These are phyloP conservation scores for Penicillium sp. DNA, from an alignment of 2,329 filamentous ascomycete species.

Conservation along the genomic window DNA sequence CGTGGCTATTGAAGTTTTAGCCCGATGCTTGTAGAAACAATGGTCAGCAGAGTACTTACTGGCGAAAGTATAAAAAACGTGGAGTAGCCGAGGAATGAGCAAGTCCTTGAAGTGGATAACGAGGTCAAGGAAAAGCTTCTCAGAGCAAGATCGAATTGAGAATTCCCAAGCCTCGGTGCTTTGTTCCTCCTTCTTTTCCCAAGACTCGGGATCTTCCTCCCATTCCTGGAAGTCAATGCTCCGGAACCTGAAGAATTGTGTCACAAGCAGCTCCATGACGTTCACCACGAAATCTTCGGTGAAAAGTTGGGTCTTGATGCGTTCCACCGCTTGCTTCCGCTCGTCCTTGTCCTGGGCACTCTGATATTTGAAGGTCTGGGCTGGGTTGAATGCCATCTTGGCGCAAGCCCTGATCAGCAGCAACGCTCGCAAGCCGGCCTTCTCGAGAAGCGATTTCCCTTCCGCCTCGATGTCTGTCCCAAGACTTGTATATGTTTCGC, in stretches of 20 bases:
- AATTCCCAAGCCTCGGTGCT: constrained; percentile 84
- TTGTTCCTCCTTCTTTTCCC: constrained; percentile 85
- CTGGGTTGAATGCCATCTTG: constrained; percentile 74
- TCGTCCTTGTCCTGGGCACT: constrained; percentile 69
- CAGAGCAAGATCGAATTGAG: constrained; percentile 83
- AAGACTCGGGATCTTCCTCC: constrained; percentile 92
- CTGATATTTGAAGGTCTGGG: constrained; percentile 77
- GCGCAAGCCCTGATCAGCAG: constrained; percentile 75
- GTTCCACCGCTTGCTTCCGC: constrained; percentile 60
- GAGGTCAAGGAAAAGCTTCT: constrained; percentile 88
- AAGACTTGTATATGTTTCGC: constrained; percentile 55
- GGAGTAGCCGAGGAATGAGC: constrained; percentile 69
- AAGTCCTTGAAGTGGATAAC: constrained; percentile 82
- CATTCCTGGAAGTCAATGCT: constrained; percentile 80
- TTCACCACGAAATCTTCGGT: constrained; percentile 70
- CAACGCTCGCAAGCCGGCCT: constrained; percentile 74
- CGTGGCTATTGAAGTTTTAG: constrained; percentile 20
- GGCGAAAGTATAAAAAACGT: constrained; percentile 75
- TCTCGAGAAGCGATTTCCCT: constrained; percentile 60
- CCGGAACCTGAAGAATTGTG: constrained; percentile 81
- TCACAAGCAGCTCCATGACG: constrained; percentile 78
- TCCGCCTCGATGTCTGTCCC: constrained; percentile 43
- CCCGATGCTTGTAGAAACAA: neutral
- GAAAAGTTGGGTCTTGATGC: constrained; percentile 68
- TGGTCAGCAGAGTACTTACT: constrained; percentile 41